Percentiles rank a stretch among this genome's conserved stretches.
Conservation (phyloP, 148 eudicot species). For the Limonium bicolor region DNA sequence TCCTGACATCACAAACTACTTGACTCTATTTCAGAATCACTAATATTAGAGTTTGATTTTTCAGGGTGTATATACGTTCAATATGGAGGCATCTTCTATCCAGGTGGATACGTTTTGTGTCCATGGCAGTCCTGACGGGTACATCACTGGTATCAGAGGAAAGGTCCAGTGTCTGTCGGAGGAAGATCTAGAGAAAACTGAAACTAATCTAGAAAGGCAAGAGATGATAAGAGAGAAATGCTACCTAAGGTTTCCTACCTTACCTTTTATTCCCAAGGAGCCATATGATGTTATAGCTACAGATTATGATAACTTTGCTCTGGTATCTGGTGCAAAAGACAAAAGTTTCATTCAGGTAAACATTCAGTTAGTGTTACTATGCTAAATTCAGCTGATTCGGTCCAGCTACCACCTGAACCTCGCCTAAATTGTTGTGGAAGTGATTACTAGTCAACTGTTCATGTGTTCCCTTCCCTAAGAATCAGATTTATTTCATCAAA, state of each 20-base stretch:
- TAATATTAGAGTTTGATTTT: too few relatives aligned
- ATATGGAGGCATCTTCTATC: slow-evolving; percentile 46
- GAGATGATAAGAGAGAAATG: slow-evolving; percentile 83
- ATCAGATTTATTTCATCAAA: too few relatives aligned
- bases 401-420: too few relatives aligned
- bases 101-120: slow-evolving; percentile 92
- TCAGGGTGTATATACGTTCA: slow-evolving; percentile 72
- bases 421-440: too few relatives aligned
- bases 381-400: too few relatives aligned
- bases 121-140: slow-evolving; percentile 89
- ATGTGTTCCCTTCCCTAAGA: too few relatives aligned
- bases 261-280: slow-evolving; percentile 86
- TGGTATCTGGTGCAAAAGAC: slow-evolving; percentile 95
- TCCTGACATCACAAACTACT: too few relatives aligned
- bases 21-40: too few relatives aligned
- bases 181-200: slow-evolving; percentile 37
- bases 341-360: slow-evolving; percentile 79
- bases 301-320: slow-evolving; percentile 68
- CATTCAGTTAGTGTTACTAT: too few relatives aligned
- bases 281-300: slow-evolving; percentile 94
- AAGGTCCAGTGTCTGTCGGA: slow-evolving; percentile 80
- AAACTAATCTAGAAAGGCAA: slow-evolving; percentile 49
- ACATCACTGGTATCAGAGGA: slow-evolving; percentile 92
- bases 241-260: slow-evolving; percentile 89
- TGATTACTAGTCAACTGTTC: too few relatives aligned